Conservation (phyloP, 2,329 filamentous ascomycete species). For the Zasmidium cellare region DNA sequence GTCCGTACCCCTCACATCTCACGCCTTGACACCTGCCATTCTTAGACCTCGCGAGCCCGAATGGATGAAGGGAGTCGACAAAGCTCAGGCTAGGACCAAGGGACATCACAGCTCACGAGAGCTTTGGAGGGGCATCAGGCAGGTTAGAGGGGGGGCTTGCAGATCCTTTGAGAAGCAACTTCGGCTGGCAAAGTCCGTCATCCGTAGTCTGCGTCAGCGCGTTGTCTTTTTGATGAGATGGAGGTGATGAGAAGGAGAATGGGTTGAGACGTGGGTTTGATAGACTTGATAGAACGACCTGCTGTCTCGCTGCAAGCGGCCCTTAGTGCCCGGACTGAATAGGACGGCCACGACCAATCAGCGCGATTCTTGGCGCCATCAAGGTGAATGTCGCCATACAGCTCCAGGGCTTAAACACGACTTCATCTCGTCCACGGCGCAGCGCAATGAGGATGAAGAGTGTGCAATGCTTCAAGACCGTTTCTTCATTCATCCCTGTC, state of each 20-base stretch:
- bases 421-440: background rate
- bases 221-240: background rate
- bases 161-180: background rate
- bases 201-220: background rate
- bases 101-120: background rate
- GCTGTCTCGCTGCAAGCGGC: background rate
- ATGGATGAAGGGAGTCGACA: background rate
- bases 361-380: background rate
- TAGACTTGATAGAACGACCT: background rate
- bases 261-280: background rate
- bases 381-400: slow-evolving; percentile 3
- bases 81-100: background rate
- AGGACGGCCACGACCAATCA: background rate
- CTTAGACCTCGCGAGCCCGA: background rate
- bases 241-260: background rate
- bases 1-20: background rate
- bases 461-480: background rate
- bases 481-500: background rate
- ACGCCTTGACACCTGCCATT: background rate
- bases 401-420: background rate
- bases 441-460: too few relatives aligned
- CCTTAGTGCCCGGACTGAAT: background rate
- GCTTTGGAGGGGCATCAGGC: background rate
- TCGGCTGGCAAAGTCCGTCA: background rate
- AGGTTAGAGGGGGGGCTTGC: background rate